These are phyloP conservation scores for Quercus robur DNA, from an alignment of 306 rosid genomes.

Conservation along the genomic window DNA sequence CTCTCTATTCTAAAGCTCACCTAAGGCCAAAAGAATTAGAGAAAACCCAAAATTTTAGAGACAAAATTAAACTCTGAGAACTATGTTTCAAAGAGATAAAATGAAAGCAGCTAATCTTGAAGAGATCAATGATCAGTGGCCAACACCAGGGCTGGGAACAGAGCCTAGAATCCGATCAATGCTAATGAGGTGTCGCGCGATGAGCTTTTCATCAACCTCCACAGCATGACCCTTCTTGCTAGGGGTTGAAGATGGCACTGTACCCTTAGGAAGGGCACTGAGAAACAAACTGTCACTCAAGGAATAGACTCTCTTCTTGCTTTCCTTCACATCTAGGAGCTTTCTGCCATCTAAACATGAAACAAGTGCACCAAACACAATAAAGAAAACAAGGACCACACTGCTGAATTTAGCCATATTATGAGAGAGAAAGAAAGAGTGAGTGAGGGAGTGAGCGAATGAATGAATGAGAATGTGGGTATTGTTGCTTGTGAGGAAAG, in stretches of 20 bases:
- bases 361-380: slow-evolving; percentile 31
- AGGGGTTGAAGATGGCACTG: slow-evolving; percentile 64
- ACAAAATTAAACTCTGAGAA: slow-evolving; percentile 15
- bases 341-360: slow-evolving; percentile 48
- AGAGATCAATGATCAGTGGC: slow-evolving; percentile 55
- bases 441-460: slow-evolving; percentile 3
- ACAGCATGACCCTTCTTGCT: slow-evolving; percentile 64
- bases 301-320: slow-evolving; percentile 2
- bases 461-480: background rate
- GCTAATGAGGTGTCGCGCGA: slow-evolving; percentile 54
- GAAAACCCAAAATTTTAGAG: slow-evolving; percentile 19
- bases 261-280: slow-evolving; percentile 76
- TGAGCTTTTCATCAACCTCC: slow-evolving; percentile 56
- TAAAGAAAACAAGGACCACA: slow-evolving; percentile 28
- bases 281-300: slow-evolving; percentile 36
- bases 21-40: background rate
- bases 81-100: background rate
- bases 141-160: slow-evolving; percentile 89
- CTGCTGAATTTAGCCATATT: slow-evolving; percentile 49
- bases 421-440: background rate
- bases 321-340: slow-evolving; percentile 23
- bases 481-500: background rate
- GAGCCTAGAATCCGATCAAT: slow-evolving; percentile 46
- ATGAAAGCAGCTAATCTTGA: background rate
- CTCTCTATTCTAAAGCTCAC: slow-evolving; percentile 4